Conservation (phyloP, 345 rosid species). For the Brassica napus region DNA sequence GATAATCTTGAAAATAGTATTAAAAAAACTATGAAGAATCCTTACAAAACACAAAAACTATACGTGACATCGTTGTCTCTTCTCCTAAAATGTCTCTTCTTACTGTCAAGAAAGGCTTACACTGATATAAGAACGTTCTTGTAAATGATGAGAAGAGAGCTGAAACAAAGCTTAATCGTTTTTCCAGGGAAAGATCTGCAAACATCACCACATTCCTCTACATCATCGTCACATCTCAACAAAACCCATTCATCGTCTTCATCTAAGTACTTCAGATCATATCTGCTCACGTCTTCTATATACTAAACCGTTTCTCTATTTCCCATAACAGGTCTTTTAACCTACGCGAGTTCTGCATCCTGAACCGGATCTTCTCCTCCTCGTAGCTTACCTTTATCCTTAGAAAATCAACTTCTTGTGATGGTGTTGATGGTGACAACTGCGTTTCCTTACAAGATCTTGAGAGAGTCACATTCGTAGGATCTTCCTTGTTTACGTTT, state of each 20-base stretch:
- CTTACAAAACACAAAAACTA: neutral
- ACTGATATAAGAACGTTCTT: slow-evolving; percentile 47
- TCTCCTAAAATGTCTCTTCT: neutral
- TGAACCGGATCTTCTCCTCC: slow-evolving; percentile 67
- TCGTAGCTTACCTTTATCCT: slow-evolving; percentile 68
- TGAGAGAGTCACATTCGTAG: slow-evolving; percentile 39
- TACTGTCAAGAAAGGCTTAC: slow-evolving; percentile 14
- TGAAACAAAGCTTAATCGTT: slow-evolving; percentile 68
- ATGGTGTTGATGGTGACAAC: slow-evolving; percentile 31
- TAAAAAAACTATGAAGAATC: neutral
- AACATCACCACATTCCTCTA: slow-evolving; percentile 76
- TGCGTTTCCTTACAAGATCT: slow-evolving; percentile 46
- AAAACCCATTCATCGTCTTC: slow-evolving; percentile 93
- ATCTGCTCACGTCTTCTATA: slow-evolving; percentile 52
- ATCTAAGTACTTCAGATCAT: slow-evolving; percentile 80
- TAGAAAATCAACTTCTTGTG: slow-evolving; percentile 49
- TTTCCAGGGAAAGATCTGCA: slow-evolving; percentile 50
- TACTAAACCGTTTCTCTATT: slow-evolving; percentile 62
- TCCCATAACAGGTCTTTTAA: slow-evolving; percentile 56
- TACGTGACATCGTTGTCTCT: neutral
- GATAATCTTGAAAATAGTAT: neutral
- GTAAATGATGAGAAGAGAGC: slow-evolving; percentile 51
- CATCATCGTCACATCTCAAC: slow-evolving; percentile 82
- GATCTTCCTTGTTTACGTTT: slow-evolving; percentile 39
- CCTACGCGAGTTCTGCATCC: slow-evolving; percentile 51